phyloP scores from a whole-genome alignment of 371 early-diverging fungal species.

The Rhizopus arrhizus region DNA sequence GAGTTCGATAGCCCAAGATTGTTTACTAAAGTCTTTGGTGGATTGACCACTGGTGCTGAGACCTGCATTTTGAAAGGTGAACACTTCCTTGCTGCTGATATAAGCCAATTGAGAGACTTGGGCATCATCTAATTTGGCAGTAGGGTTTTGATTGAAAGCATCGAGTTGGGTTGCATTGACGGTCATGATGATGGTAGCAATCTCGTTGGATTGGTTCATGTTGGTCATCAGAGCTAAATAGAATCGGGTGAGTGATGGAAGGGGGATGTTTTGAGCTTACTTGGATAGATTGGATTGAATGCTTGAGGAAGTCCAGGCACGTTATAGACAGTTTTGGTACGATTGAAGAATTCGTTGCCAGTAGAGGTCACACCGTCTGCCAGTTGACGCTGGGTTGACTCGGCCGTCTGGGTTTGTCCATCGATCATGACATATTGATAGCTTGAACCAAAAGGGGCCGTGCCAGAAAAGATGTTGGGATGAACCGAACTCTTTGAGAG shows the following conservation, averaged over 20 bases:
- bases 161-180: constrained; percentile 45
- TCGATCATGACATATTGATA: constrained; percentile 42
- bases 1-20: constrained; percentile 56
- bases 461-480: constrained; percentile 42
- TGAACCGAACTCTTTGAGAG: constrained; percentile 25
- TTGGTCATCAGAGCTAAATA: constrained; percentile 30
- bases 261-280: constrained; percentile 26
- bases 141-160: constrained; percentile 32
- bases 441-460: constrained; percentile 37
- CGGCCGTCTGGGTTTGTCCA: constrained; percentile 21
- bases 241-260: background rate
- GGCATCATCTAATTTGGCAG: constrained; percentile 32
- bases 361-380: constrained; percentile 39
- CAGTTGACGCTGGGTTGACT: constrained; percentile 39
- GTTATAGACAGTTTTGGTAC: constrained; percentile 38
- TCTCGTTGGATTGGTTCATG: constrained; percentile 44
- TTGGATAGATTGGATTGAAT: constrained; percentile 46
- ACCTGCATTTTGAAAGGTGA: constrained; percentile 44
- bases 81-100: constrained; percentile 48
- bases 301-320: constrained; percentile 59
- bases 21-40: constrained; percentile 58
- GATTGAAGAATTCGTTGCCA: constrained; percentile 60
- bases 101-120: constrained; percentile 40
- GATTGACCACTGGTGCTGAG: constrained; percentile 58
- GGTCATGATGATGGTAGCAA: constrained; percentile 54